Evolutionary conservation across 345 rosid genomes (phyloP), one percentile per base, ranked within the genome.

Genomic region (Leavenworthia alabamica): DNA sequence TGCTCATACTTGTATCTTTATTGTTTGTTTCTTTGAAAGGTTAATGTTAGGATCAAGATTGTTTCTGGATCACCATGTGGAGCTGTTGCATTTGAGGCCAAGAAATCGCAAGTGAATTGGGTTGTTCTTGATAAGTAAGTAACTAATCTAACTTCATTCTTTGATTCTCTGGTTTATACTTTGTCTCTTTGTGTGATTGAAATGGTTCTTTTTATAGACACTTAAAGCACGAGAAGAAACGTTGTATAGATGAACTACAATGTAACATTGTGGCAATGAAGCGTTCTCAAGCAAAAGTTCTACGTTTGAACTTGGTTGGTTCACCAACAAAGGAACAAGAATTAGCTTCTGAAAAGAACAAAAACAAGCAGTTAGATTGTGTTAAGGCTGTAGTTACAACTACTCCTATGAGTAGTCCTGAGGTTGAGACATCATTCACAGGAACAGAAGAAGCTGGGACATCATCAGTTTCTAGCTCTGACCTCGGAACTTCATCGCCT

Each of bases 181-280:
- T 39, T 39, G 49, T n/a, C 45, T 39, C 56, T n/a, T 0, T 48
- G 11, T 52, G 48, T 50, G 20, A 17, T 67, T 61, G 31, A 50
- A 17, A 14, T 42, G 60, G 6, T 71, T 59, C 40, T 9, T 48
- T 48, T 73, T 66, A 29, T 75, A 94, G 99, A 60, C 95, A 94
- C 45, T 83, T 94, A 33, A 94, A 84, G 75, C 75, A 78, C 0
- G 99, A 94, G 71, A 86, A 84, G 82, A 90, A 84, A 60, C 58
- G 79, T 48, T 90, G 97, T 75, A 81, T 90, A 68, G 96, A 90
- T 65, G 96, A 94, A 76, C 66, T 94, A 60, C 96, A 94, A 51
- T 94, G 99, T 75, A 94, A 94, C 83, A 90, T 94, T 63, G 97
- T 88, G 67, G 88, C 80, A 8, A 84, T 90, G 87, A 94, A 88